These are phyloP conservation scores for Sarocladiaceae sp. DNA, from an alignment of 2,329 filamentous ascomycete species.

Conservation along the genomic window DNA sequence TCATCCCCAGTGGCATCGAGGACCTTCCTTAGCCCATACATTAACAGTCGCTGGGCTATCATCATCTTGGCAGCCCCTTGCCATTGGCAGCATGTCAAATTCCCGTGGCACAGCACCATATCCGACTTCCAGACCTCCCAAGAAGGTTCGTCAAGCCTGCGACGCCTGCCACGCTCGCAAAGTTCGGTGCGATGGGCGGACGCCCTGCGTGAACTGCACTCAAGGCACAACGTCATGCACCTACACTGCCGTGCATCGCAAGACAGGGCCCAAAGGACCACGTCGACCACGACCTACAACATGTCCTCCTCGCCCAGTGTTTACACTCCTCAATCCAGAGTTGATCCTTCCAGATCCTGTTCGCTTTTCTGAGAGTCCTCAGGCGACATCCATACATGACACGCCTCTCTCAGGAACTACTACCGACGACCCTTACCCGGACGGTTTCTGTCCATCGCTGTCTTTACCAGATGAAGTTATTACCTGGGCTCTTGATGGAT, in stretches of 20 bases:
- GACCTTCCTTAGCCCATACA: too few species aligned
- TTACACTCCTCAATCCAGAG: background rate
- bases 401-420: background rate
- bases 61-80: too few species aligned
- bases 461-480: constrained; percentile 15
- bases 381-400: background rate
- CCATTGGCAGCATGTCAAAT: background rate
- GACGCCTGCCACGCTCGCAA: constrained; percentile 26
- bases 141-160: constrained; percentile 24
- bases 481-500: constrained; percentile 23
- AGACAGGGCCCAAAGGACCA: constrained; percentile 24
- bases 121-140: background rate
- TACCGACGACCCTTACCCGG: constrained; percentile 1
- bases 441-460: constrained; percentile 11
- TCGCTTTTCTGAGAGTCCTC: background rate
- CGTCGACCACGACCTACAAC: constrained; percentile 7
- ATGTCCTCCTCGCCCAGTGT: background rate
- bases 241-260: constrained; percentile 25
- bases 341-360: background rate
- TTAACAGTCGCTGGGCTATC: too few species aligned
- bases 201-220: constrained; percentile 23
- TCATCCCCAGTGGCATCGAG: too few species aligned
- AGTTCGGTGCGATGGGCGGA: constrained; percentile 23
- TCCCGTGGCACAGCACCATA: background rate
- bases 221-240: constrained; percentile 17